Evolutionary conservation across 306 rosid species (phyloP).

Genomic region (Alnus rubra): DNA sequence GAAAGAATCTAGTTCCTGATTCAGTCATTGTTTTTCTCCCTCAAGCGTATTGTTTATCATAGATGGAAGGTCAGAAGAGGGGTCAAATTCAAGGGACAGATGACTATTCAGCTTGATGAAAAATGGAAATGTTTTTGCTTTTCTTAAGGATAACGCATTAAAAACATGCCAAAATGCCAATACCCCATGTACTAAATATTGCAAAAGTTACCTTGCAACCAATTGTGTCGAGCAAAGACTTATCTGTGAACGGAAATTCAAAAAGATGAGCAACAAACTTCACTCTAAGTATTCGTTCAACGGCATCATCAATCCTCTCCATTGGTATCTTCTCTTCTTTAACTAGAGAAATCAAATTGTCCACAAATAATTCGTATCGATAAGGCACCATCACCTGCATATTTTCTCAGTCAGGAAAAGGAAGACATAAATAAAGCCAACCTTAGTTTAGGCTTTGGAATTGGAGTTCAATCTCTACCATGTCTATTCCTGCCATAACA

Average conservation of each 20-base stretch:
- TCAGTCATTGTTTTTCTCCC: neutral
- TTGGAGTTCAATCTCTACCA: slow-evolving; percentile 50
- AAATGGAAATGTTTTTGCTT: neutral
- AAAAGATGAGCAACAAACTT: slow-evolving; percentile 55
- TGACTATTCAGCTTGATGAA: slow-evolving; percentile 15
- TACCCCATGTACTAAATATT: slow-evolving; percentile 9
- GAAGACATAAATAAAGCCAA: slow-evolving; percentile 5
- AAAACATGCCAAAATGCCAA: slow-evolving; percentile 1
- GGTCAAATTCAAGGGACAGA: neutral
- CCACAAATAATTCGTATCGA: slow-evolving; percentile 33
- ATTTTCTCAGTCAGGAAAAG: slow-evolving; percentile 10
- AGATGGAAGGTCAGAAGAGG: neutral
- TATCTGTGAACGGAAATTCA: slow-evolving; percentile 42
- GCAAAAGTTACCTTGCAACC: slow-evolving; percentile 50
- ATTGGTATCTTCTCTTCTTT: slow-evolving; percentile 40
- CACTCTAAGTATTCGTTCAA: slow-evolving; percentile 57
- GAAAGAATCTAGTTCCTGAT: neutral
- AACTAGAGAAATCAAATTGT: slow-evolving; percentile 36
- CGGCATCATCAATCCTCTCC: slow-evolving; percentile 51
- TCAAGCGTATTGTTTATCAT: neutral
- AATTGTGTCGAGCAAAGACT: slow-evolving; percentile 47
- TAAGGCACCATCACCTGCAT: slow-evolving; percentile 59
- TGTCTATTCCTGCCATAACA: slow-evolving; percentile 84
- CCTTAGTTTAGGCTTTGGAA: slow-evolving; percentile 15
- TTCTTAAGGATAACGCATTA: slow-evolving; percentile 5